Base-by-base conservation (phyloP, 2,329 filamentous ascomycete species). In the Emericellopsis atlantica region DNA sequence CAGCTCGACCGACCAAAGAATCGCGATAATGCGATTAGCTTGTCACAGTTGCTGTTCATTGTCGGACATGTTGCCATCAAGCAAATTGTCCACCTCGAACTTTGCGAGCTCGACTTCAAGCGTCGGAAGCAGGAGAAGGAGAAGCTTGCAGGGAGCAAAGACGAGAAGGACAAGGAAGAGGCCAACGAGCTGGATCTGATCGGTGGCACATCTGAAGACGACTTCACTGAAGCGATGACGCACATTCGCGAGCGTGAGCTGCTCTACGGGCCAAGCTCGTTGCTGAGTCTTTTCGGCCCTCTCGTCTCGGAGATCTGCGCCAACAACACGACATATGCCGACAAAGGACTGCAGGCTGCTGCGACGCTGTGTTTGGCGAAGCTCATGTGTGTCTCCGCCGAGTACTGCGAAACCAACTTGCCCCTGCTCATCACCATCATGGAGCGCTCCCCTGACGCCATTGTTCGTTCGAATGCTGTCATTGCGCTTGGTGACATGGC, bases 401-500 rank as follows among this genome's bases (percentile, higher is more conserved):
- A 96, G 60, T 98, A 95, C 65, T 98, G 92, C 62, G 92, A 96
- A 62, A 75, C 76, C 33, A 93, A 98, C 54, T 72, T 98, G 11
- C 84, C 86, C 6, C 79, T 98, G 4, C 79, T 98, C 44, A 95
- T 98, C 61, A 96, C 90, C 14, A 96, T 98, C 53, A 89, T 98
- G 70, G 92, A 98, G 64, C 81, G 88, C 24, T 95, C 88, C 2
- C 77, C 86, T 26, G 87, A 95, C 53, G 84, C 93, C 1, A 94
- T 89, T 15, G 90, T 94, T 32, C 81, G 92, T 40, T 94, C 86
- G 52, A 98, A 98, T 56, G 86, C 93, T 9, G 93, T 98, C 15
- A 94, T 98, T 51, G 90, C 92, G 0, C 77, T 98, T 0, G 92
- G 92, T 32, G 92, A 98, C 57, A 98, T 98, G 92, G 93, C 93